Base-by-base conservation (phyloP, 352 stramenopile species). In the Phytophthora ramorum region DNA sequence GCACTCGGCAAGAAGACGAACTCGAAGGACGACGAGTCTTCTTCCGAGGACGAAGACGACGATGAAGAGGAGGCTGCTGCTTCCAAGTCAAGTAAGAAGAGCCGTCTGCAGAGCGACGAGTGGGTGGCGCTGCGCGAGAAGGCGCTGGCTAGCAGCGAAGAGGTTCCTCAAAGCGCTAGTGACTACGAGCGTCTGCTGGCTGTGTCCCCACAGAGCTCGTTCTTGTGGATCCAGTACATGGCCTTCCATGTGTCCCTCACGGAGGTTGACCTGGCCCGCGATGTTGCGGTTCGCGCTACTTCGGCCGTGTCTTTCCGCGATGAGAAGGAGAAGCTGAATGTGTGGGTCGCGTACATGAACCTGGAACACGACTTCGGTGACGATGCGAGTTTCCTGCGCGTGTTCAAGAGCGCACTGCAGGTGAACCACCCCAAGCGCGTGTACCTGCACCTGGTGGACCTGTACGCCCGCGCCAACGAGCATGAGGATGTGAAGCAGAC, bases 171-270 rank as follows among this genome's bases (percentile, higher is more conserved):
- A 70, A 97, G 85, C 7, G 81, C 93, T 12, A 92, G 93, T 44
- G 96, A 99, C 71, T 99, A 98, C 76, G 96, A 99, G 74, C 95
- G 97, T 19, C 75, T 99, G 44, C 75, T 99, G 48, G 93, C 93
- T 10, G 92, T 95, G 48, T 96, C 89, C 52, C 97, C 97, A 14
- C 97, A 98, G 72, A 98, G 88, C 65, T 98, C 95, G 47, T 98
- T 97, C 77, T 57, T 98, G 62, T 99, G 96, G 96, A 99, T 99
- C 68, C 92, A 97, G 69, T 99, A 98, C 83, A 99, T 99, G 96
- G 97, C 97, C 14, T 99, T 98, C 81, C 91, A 99, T 75, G 80
- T 99, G 32, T 98, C 93, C 37, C 76, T 98, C 19, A 98, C 94
- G 34, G 95, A 99, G 64, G 87, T 98, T 49, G 88, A 92, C 8